Evolutionary conservation across 805 yeast species (phyloP), one percentile per base, ranked within the genome.

Genomic region (Candida corydali): DNA sequence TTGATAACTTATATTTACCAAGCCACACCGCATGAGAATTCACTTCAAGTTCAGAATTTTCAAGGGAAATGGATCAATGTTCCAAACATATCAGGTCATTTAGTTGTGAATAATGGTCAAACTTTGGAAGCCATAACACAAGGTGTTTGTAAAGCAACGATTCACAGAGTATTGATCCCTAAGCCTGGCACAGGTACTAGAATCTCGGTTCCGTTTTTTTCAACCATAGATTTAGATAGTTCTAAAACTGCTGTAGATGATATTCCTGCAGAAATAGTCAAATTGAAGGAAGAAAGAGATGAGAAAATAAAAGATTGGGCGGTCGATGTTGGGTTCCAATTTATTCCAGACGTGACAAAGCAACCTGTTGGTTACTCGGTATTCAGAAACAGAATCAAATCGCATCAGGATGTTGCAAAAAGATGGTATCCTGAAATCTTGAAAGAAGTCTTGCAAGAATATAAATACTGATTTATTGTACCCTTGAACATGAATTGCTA

Each of bases 21-120:
- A 48, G 83, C 78, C 8, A 61, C 74, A 1, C 59, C 55, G 11
- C 75, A 70, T 38, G 23, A 38, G 8, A 65, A 75, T 26, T 76
- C 81, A 1, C 59, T 78, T 25, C 79, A 78, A 45, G 82, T 76
- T 8, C 72, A 75, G 41, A 72, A 73, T 42, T 65, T 70, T 41
- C 66, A 70, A 33, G 81, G 81, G 8, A 55, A 71, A 17, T 78
- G 84, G 84, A 56, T 78, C 22, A 58, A 70, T 5, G 80, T 76
- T 8, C 70, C 73, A 2, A 75, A 78, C 18, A 48, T 72, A 10
- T 65, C 69, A 0, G 63, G 65, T 17, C 55, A 75, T 2, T 59
- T 75, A 32, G 82, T 78, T 6, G 78, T 78, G 3, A 76, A 75
- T 43, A 76, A 69, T 11, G 83, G 82, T 10, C 82, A 76, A 47